Conservation (phyloP, 768 basidiomycete genomes). For the Rhizopogon rudus region DNA sequence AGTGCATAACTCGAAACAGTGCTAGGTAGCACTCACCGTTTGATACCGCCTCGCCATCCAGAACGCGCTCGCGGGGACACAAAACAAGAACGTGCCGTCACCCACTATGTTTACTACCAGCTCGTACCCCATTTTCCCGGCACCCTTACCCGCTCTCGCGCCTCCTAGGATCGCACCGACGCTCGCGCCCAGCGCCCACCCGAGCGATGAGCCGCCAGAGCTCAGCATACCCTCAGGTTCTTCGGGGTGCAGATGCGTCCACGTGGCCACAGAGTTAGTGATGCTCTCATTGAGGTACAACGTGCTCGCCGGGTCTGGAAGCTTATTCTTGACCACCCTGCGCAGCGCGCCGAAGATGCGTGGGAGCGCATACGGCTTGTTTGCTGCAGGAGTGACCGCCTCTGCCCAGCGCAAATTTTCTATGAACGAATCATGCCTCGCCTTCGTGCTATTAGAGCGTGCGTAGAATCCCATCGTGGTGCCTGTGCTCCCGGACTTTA, state of each 20-base stretch:
- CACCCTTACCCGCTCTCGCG: conserved; percentile 14
- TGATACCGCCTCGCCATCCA: conserved; percentile 72
- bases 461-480: conserved; percentile 7
- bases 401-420: conserved; percentile 28
- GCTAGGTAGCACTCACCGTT: conserved; percentile 39
- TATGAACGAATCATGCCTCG: conserved; percentile 23
- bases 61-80: conserved; percentile 58
- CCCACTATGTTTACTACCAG: conserved; percentile 58
- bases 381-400: conserved; percentile 14
- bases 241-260: conserved; percentile 54
- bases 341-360: conserved; percentile 48
- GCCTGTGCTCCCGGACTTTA: conserved; percentile 18
- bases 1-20: background rate
- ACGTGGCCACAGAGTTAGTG: conserved; percentile 48
- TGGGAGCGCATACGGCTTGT: conserved; percentile 32
- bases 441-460: conserved; percentile 12
- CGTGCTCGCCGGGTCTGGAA: conserved; percentile 10
- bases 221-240: conserved; percentile 44
- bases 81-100: conserved; percentile 66
- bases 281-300: conserved; percentile 62
- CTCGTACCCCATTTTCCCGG: conserved; percentile 34
- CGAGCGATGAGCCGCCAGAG: conserved; percentile 63
- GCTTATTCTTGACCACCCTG: conserved; percentile 24
- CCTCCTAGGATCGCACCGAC: conserved; percentile 53
- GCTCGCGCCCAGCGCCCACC: conserved; percentile 64